These are phyloP conservation scores for Casuarina equisetifolia DNA, from an alignment of 306 rosid species.

Conservation along the genomic window DNA sequence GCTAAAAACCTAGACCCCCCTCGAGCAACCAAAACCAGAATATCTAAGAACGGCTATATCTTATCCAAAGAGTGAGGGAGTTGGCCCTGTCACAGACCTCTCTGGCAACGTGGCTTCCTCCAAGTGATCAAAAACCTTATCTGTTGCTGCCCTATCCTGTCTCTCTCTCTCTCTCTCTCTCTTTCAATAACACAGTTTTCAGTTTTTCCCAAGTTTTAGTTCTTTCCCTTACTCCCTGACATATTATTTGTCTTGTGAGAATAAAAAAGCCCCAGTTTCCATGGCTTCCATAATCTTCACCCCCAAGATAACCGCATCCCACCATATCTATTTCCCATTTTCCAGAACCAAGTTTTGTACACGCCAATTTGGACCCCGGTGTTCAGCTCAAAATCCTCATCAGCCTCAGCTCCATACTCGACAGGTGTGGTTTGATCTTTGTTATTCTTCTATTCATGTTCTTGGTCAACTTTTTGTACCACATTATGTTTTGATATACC, in stretches of 20 bases:
- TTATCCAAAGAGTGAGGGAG: slow-evolving; percentile 35
- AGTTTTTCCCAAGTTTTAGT: neutral
- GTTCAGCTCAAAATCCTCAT: slow-evolving; percentile 53
- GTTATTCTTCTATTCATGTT: neutral
- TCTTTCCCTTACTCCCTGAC: slow-evolving; percentile 1
- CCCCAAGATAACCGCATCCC: slow-evolving; percentile 40
- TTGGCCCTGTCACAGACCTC: slow-evolving; percentile 8
- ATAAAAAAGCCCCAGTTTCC: slow-evolving; percentile 10
- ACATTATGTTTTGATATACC: neutral
- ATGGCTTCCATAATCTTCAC: slow-evolving; percentile 63
- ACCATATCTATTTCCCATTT: slow-evolving; percentile 36
- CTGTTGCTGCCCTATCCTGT: slow-evolving; percentile 22
- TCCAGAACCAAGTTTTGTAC: slow-evolving; percentile 31
- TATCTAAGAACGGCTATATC: slow-evolving; percentile 4
- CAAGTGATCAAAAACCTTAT: slow-evolving; percentile 34
- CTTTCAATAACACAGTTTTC: neutral
- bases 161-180: slow-evolving; percentile 24
- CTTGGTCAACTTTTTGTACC: neutral
- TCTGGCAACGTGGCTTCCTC: slow-evolving; percentile 2
- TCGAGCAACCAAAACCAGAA: neutral
- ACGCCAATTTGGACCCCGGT: slow-evolving; percentile 39
- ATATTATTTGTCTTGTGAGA: slow-evolving; percentile 30
- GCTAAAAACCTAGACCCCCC: neutral
- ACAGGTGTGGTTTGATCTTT: slow-evolving; percentile 36
- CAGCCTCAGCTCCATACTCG: slow-evolving; percentile 41